Conservation (phyloP, 164 flowering plant genomes). For the Tinospora cordifolia region DNA sequence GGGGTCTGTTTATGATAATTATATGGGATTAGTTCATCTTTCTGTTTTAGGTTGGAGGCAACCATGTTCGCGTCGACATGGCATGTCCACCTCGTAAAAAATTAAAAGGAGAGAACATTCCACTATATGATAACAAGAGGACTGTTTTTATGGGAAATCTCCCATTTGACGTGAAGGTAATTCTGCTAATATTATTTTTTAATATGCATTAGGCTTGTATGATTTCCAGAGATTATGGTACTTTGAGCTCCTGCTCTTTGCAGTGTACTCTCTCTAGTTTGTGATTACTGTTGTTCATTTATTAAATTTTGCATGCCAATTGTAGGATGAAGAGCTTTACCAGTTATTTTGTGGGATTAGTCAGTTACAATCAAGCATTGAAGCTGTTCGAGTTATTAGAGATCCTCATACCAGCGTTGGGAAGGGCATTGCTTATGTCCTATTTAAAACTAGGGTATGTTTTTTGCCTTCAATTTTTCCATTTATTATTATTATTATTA, state of each 20-base stretch:
- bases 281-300: background rate
- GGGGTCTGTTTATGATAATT: background rate
- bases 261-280: background rate
- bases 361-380: constrained; percentile 53
- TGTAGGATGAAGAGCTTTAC: constrained; percentile 87
- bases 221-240: background rate
- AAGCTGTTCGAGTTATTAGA: constrained; percentile 80
- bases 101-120: constrained; percentile 57
- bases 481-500: too few species aligned
- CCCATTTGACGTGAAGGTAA: constrained; percentile 94
- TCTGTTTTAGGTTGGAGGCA: constrained; percentile 60
- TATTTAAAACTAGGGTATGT: constrained; percentile 78
- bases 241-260: background rate
- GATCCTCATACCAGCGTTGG: constrained; percentile 65
- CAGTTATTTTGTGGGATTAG: constrained; percentile 57
- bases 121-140: constrained; percentile 71
- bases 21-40: background rate
- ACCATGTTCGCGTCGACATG: constrained; percentile 88
- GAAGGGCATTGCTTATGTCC: constrained; percentile 90
- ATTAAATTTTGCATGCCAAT: background rate
- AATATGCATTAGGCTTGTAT: background rate
- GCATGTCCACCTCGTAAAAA: constrained; percentile 98
- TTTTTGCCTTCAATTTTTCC: background rate
- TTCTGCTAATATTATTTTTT: background rate
- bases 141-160: constrained; percentile 94